Conservation (phyloP, 176 grass and related monocot species). For the Oropetium thomaeum region DNA sequence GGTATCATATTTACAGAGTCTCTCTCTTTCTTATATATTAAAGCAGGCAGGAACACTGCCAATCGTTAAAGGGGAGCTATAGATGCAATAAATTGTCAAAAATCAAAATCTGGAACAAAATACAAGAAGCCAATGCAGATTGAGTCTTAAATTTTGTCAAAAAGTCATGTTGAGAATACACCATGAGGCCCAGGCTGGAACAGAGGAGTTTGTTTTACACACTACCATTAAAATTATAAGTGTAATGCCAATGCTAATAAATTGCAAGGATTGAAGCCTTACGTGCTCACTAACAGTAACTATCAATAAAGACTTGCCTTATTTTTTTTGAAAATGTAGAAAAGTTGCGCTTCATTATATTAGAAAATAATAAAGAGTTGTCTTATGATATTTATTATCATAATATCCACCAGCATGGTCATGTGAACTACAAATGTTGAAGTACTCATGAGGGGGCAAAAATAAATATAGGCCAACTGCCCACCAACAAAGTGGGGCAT, state of each 20-base stretch:
- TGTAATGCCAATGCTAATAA: constrained; percentile 7
- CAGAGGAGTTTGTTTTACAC: not conserved
- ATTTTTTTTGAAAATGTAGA: too few relatives aligned
- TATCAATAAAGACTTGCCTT: not conserved
- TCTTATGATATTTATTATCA: not conserved
- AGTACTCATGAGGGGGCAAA: not conserved
- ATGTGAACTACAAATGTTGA: constrained; percentile 20
- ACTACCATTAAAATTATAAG: not conserved
- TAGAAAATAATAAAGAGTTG: not conserved
- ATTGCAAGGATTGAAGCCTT: not conserved
- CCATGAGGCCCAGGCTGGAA: not conserved
- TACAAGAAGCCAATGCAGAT: not conserved
- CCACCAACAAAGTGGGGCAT: not conserved
- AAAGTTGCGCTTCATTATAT: too few relatives aligned
- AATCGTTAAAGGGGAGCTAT: not conserved
- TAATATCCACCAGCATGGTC: constrained; percentile 5
- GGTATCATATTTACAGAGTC: not conserved
- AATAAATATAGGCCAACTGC: not conserved
- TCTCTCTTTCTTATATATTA: not conserved
- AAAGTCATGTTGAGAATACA: not conserved
- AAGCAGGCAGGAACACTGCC: not conserved
- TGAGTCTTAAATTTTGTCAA: not conserved
- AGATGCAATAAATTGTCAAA: not conserved
- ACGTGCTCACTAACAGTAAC: not conserved
- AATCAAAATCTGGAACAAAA: not conserved